phyloP scores from a whole-genome alignment of 2,329 filamentous ascomycete species.

The Aspergillus brasiliensis region DNA sequence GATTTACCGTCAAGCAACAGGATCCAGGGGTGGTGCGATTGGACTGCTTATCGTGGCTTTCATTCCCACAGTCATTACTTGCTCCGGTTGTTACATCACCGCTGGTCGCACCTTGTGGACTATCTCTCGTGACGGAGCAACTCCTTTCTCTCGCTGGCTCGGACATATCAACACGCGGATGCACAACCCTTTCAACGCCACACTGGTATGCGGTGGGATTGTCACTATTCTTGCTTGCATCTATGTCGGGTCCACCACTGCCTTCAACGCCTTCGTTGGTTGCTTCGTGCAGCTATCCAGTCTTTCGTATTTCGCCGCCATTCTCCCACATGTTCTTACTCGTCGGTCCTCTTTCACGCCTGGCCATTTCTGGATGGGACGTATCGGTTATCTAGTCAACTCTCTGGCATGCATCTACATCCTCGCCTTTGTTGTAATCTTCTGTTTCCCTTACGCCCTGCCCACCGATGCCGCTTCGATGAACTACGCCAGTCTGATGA shows the following conservation, averaged over 20 bases:
- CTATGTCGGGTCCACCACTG: constrained; percentile 56
- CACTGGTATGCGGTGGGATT: constrained; percentile 56
- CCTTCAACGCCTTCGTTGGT: constrained; percentile 60
- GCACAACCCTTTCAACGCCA: constrained; percentile 62
- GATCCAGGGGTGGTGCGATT: constrained; percentile 54
- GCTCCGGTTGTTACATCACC: constrained; percentile 60
- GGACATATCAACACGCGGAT: constrained; percentile 56
- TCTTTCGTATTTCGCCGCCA: constrained; percentile 58
- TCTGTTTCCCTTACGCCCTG: constrained; percentile 58
- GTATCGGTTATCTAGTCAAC: constrained; percentile 55
- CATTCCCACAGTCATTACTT: constrained; percentile 57
- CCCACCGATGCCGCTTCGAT: constrained; percentile 51
- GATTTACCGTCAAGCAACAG: constrained; percentile 53
- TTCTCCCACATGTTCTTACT: constrained; percentile 54
- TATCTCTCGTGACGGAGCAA: constrained; percentile 61
- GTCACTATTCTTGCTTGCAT: constrained; percentile 60
- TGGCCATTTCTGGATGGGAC: constrained; percentile 59
- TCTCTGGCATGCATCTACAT: constrained; percentile 55
- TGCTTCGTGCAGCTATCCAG: constrained; percentile 61
- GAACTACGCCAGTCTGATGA: constrained; percentile 59
- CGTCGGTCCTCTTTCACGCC: constrained; percentile 54
- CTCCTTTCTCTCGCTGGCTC: constrained; percentile 58
- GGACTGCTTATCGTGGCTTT: constrained; percentile 62
- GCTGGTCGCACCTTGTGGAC: constrained; percentile 64
- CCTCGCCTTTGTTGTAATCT: constrained; percentile 59